A percentile compares a stretch with the other conserved stretches of the same genome.
Evolutionary conservation across 257 asterid species (phyloP).

Genomic region (Solanum chilense): DNA sequence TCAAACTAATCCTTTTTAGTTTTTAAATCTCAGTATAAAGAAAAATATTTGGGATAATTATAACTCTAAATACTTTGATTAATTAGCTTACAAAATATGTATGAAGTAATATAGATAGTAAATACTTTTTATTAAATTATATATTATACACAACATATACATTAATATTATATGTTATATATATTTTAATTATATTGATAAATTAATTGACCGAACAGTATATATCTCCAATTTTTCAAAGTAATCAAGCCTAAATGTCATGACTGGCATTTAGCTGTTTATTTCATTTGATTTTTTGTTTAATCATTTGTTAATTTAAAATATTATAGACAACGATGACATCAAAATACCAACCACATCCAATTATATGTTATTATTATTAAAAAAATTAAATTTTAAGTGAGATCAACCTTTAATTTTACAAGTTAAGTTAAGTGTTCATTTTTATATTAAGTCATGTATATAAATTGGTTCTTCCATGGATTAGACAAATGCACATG

Average conservation of each 20-base stretch:
- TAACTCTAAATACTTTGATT: background rate
- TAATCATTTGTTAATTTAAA: background rate
- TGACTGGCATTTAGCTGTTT: background rate
- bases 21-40: no score
- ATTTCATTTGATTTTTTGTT: background rate
- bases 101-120: background rate
- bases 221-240: background rate
- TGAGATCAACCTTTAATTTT: background rate
- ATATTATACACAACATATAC: background rate
- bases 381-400: background rate
- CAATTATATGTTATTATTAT: background rate
- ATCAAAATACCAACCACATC: background rate
- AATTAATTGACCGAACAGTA: background rate
- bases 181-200: background rate
- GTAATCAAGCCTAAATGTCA: background rate
- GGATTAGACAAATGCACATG: no score
- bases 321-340: background rate
- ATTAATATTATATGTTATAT: background rate
- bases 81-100: background rate
- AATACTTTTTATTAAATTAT: background rate
- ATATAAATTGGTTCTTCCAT: background rate
- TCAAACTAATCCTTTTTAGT: background rate
- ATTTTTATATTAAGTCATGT: background rate
- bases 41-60: background rate
- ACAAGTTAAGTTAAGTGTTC: background rate